Evolutionary conservation across 2,329 filamentous ascomycete genomes (phyloP).

Genomic region (Colletotrichum coccodes): DNA sequence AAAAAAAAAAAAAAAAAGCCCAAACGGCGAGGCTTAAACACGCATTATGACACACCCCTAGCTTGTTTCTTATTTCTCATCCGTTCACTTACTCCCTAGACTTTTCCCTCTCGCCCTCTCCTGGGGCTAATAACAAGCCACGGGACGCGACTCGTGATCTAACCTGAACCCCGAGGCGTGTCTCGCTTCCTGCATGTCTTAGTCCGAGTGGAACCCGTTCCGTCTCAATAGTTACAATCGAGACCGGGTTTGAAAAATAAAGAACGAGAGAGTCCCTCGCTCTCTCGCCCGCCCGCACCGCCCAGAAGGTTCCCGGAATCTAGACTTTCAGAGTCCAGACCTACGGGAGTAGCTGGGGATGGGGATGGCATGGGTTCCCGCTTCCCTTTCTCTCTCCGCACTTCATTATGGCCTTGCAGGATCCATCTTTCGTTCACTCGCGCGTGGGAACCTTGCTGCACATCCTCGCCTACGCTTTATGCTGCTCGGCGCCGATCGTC

Average conservation of each 20-base stretch:
- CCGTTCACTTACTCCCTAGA: not conserved
- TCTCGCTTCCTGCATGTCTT: not conserved
- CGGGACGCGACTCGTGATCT: not conserved
- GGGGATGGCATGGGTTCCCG: not conserved
- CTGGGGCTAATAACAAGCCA: not conserved
- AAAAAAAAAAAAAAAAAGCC: not conserved
- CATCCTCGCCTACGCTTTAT: not conserved
- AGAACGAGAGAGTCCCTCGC: not conserved
- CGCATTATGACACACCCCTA: not conserved
- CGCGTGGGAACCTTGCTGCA: not conserved
- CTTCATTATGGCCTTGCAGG: not conserved
- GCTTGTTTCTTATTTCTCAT: not conserved
- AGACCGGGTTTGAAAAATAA: not conserved
- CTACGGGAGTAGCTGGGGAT: not conserved
- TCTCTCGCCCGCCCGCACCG: not conserved
- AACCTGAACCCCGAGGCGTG: not conserved
- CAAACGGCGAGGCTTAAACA: conserved; percentile 1
- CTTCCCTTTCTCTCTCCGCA: not conserved
- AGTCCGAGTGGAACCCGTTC: not conserved
- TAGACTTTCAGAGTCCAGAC: not conserved
- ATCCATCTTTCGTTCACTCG: not conserved
- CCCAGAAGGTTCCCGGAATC: not conserved
- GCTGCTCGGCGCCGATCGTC: not conserved
- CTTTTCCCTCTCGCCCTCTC: not conserved
- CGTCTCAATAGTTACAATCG: not conserved